Evolutionary conservation across 2,329 filamentous ascomycete species (phyloP).

Genomic region (Eutypa lata): DNA sequence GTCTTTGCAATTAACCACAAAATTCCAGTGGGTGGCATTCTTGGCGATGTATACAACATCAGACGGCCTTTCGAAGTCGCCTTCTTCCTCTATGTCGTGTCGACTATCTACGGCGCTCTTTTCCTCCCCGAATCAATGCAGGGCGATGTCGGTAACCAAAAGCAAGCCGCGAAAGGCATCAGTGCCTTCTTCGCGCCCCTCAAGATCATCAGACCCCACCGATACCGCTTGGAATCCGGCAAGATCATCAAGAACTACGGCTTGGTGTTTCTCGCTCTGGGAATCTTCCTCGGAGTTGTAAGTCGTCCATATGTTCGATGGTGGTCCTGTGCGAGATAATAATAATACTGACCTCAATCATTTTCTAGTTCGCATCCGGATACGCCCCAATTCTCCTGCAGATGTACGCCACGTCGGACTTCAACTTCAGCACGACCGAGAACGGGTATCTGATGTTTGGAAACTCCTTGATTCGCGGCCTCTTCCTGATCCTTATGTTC

Average conservation of each 20-base stretch:
- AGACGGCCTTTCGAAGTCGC: slow-evolving; percentile 63
- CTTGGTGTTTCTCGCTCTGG: slow-evolving; percentile 59
- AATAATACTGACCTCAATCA: neutral
- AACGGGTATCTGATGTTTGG: slow-evolving; percentile 57
- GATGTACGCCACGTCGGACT: slow-evolving; percentile 55
- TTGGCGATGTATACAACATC: slow-evolving; percentile 63
- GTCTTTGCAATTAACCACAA: slow-evolving; percentile 1
- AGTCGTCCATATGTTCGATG: slow-evolving; percentile 16
- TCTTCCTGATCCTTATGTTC: slow-evolving; percentile 54
- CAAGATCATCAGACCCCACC: slow-evolving; percentile 57
- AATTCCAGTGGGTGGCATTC: slow-evolving; percentile 53
- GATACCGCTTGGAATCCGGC: slow-evolving; percentile 49
- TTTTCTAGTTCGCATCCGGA: slow-evolving; percentile 56
- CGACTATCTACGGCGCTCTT: slow-evolving; percentile 38
- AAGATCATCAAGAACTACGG: slow-evolving; percentile 54
- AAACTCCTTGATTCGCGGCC: slow-evolving; percentile 50
- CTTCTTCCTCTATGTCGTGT: slow-evolving; percentile 50
- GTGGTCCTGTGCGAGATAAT: neutral
- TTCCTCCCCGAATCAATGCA: slow-evolving; percentile 36
- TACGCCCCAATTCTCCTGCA: slow-evolving; percentile 63
- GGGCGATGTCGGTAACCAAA: slow-evolving; percentile 10
- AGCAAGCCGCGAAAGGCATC: slow-evolving; percentile 33
- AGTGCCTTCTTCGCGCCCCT: slow-evolving; percentile 61
- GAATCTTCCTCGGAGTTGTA: slow-evolving; percentile 65
- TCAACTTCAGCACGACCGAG: slow-evolving; percentile 52